Base-by-base conservation (phyloP, 352 stramenopile species). In the Pythium inflatum region DNA sequence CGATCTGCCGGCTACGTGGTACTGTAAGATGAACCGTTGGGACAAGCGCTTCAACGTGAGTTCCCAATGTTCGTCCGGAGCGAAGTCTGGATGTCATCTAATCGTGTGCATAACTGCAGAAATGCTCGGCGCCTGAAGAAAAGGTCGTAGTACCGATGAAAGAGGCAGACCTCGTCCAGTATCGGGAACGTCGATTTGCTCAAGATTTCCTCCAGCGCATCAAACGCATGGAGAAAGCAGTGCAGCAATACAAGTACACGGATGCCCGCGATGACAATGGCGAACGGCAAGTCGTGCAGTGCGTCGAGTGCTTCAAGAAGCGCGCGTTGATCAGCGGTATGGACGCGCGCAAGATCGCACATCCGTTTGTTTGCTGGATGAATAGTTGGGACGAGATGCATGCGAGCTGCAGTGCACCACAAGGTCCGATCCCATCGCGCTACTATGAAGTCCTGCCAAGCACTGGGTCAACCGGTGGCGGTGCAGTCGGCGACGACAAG, bases 21-120 rank as follows among this genome's bases (percentile, higher is more conserved):
- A 93, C 70, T 94, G 87, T 82, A 90, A 91, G 74, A 93, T 94
- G 87, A 94, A 94, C 57, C 80, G 80, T 33, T 94, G 87, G 87
- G 84, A 91, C 71, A 90, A 91, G 58, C 78, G 74, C 30, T 87
- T 85, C 62, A 94, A 93, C 64, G 86, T 92, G 73, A 64, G 82
- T 70, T 1, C 5, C 57, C 1, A 2, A 1, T 25, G 12, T 2
- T 49, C 1, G 12, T 9, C 9, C 41, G 41, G 6, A 27, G 2
- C 2, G 9, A n/a, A n/a, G 9, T 49, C 41, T 49, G 16, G 41
- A 27, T 49, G 12, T 49, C 16, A 49, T n/a, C 16, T 43, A 16
- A 43, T 38, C 12, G n/a, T 60, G 14, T 53, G 43, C 36, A 14
- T 48, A 31, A 3, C 2, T 34, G 14, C 60, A 93, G 86, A 93